A percentile compares a stretch with the other conserved stretches of the same genome.
Evolutionary conservation across 495 filamentous ascomycete genomes (phyloP).

Genomic region (Penicilliopsis zonata): DNA sequence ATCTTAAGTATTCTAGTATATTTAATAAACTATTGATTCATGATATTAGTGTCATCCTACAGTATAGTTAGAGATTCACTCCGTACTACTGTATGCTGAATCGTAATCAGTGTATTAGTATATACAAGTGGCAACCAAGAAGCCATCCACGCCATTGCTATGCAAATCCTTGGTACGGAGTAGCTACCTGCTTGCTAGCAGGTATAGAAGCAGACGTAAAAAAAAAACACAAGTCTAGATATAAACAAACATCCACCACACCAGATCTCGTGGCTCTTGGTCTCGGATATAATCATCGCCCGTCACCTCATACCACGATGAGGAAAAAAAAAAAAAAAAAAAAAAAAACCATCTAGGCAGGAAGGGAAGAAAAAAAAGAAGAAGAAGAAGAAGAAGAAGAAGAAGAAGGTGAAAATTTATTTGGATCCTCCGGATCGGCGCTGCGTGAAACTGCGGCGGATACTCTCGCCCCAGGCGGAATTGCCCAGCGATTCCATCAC

Average conservation of each 20-base stretch:
- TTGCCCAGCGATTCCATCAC: conserved; percentile 73
- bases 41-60: no score
- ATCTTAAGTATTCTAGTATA: no score
- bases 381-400: not conserved
- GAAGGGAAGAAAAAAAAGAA: not conserved
- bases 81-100: no score
- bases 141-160: conserved; percentile 16
- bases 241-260: no score
- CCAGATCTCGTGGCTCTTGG: no score
- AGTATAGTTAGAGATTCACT: no score
- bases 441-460: conserved; percentile 76
- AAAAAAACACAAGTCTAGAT: no score
- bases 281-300: no score
- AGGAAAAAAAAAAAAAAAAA: conserved; percentile 5
- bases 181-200: conserved; percentile 5
- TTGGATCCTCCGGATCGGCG: conserved; percentile 36
- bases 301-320: no score
- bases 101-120: no score
- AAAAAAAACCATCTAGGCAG: conserved; percentile 2
- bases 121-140: no score
- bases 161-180: conserved; percentile 8
- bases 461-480: conserved; percentile 86
- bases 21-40: no score
- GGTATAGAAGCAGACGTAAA: conserved; percentile 13
- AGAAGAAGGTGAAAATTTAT: conserved; percentile 1